Evolutionary conservation across 768 basidiomycete species (phyloP), one percentile per base, ranked within the genome.

Genomic region (Naematelia aurantialba): DNA sequence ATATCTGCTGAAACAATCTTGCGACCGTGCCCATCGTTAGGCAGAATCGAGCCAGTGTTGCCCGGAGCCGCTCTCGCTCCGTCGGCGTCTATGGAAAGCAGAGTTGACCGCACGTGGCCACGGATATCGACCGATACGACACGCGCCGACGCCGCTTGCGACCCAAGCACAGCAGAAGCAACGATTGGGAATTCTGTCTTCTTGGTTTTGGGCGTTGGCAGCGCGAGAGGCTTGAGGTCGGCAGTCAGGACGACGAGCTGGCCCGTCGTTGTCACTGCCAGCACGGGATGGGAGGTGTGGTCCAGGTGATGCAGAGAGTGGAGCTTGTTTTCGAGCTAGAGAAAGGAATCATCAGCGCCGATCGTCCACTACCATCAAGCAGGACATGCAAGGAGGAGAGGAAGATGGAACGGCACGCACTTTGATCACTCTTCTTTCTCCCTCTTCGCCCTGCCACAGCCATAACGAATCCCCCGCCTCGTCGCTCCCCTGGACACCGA

Each of bases 401-500:
- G 14, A 26, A 26, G 50, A 39, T 3, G 21, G 29, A 12, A 10
- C 48, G 11, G 42, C 5, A 65, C 70, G 45, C 48, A 75, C 70
- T 52, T 58, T 45, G 17, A 72, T 49, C 2, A 56, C 53, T 34
- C 57, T 45, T 47, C 69, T 68, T 47, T 60, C 60, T 4, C 60
- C 64, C 5, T 75, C 76, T 22, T 77, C 74, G 0, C 74, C 74
- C 21, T 49, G 55, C 76, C 76, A 77, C 10, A 63, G 42, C 74
- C 74, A 77, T 2, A 74, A n/a, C 12, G 59, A 60, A 59, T 59
- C 10, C 65, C 61, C 22, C 14, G 68, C 59, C 19, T 58, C 59
- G 24, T 63, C 68, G 3, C 70, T 66, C 39, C 52, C 57, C 5
- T 49, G 13, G 5, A 74, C 42, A 5, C 60, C 73, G 14, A 72